Base-by-base conservation (phyloP, 345 rosid genomes). In the Brassica rapa region DNA sequence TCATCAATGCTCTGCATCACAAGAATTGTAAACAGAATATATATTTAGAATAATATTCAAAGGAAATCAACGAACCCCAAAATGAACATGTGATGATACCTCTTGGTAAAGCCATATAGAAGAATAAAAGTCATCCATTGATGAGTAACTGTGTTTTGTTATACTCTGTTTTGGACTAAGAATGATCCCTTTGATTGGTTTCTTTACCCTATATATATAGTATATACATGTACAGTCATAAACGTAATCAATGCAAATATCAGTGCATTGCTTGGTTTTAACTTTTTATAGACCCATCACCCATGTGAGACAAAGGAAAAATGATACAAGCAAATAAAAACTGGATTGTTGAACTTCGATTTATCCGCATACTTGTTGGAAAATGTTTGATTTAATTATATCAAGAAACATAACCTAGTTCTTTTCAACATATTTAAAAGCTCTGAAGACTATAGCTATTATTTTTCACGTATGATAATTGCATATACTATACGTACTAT, bases 1-100 rank as follows among this genome's bases (percentile, higher is more conserved):
- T 89, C 94, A 66, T 89, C 91, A 62, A 84, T 15, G 75, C 59
- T 76, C 97, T 92, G 92, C 73, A 72, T 73, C 8, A 60, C 46
- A 41, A 19, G 6, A 19, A 5, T 49, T 7, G 2, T 9, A 69
- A 32, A 30, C 11, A 71, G 27, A 37, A 71, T 10, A 35, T 1
- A 5, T 37, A 62, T 9, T 7, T 24, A 62, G 15, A 11, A 3
- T 8, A 11, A 2, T 8, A 33, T 3, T 3, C 8, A 11, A 70
- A 65, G n/a, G 8, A 21, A 30, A 14, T 2, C 5, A 6, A 16
- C 0, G 23, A 16, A 25, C 0, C 3, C 32, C 1, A 24, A 66
- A 23, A 24, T 1, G 16, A 6, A 49, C 8, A 29, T 27, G 9
- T 8, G 56, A 60, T 53, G 49, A 27, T 80, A 80, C 83, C 83